phyloP scores from a whole-genome alignment of 345 rosid genomes.

The Corchorus capsularis region DNA sequence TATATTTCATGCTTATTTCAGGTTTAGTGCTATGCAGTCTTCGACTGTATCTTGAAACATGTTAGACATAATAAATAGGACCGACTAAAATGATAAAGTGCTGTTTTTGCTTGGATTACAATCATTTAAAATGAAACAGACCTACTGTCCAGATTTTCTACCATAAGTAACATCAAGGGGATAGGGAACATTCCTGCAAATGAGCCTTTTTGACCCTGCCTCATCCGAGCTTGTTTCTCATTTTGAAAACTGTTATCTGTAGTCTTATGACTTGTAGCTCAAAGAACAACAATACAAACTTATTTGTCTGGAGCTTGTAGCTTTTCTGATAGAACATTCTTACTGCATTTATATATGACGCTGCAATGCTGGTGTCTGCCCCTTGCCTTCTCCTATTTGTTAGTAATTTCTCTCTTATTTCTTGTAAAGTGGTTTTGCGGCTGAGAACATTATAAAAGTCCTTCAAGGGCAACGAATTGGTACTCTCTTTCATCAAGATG shows the following conservation, averaged over 20 bases:
- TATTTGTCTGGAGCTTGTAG: not conserved
- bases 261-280: not conserved
- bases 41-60: not conserved
- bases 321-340: not conserved
- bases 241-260: not conserved
- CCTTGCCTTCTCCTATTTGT: not conserved
- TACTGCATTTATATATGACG: not conserved
- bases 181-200: constrained; percentile 2
- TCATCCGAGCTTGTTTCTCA: not conserved
- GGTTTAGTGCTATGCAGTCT: not conserved
- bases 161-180: not conserved
- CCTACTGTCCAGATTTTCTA: not conserved
- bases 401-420: constrained; percentile 12
- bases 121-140: not conserved
- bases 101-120: not conserved
- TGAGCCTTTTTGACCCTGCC: not conserved
- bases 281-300: not conserved
- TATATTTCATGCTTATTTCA: constrained; percentile 26
- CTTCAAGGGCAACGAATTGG: constrained; percentile 88
- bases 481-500: constrained; percentile 92
- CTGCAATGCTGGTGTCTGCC: not conserved
- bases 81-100: not conserved
- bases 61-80: not conserved
- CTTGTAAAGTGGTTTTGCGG: constrained; percentile 72
- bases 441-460: constrained; percentile 72